Evolutionary conservation across 2,329 filamentous ascomycete genomes (phyloP).

Genomic region (Daldinia eschscholtzii): DNA sequence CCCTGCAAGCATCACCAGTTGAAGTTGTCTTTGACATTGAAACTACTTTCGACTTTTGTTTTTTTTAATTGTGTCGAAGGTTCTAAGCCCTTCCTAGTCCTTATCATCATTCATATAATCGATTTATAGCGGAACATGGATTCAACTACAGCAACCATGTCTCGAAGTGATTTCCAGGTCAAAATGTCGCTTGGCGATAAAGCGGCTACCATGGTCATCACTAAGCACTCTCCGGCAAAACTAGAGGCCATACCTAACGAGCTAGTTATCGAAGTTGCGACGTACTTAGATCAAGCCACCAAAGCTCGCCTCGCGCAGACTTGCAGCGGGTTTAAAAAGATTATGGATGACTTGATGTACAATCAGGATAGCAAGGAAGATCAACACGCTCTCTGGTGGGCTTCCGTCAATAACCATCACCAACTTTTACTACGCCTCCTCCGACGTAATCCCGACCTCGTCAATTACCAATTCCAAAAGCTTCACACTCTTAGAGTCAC

Average conservation of each 20-base stretch:
- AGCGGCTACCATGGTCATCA: neutral
- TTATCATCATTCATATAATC: neutral
- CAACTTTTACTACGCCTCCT: slow-evolving; percentile 6
- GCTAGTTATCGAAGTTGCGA: neutral
- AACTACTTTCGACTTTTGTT: neutral
- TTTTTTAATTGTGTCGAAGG: neutral
- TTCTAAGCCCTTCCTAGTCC: neutral
- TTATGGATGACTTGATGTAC: neutral
- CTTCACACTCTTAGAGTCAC: neutral
- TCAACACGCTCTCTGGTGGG: slow-evolving; percentile 29
- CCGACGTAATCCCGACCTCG: neutral
- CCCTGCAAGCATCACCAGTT: neutral
- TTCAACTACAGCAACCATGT: neutral
- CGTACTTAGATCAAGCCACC: slow-evolving; percentile 17
- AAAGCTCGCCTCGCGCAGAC: slow-evolving; percentile 18
- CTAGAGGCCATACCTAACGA: slow-evolving; percentile 9
- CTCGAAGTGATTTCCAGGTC: neutral
- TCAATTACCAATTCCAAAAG: slow-evolving; percentile 17
- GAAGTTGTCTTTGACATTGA: neutral
- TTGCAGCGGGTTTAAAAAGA: neutral
- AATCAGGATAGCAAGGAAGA: slow-evolving; percentile 21
- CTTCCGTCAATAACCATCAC: neutral
- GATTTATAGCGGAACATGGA: neutral
- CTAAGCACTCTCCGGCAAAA: too few species aligned
- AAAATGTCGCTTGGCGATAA: neutral